These are phyloP conservation scores for Umbelopsis sp. DNA, from an alignment of 371 early-diverging fungal species.

Conservation along the genomic window DNA sequence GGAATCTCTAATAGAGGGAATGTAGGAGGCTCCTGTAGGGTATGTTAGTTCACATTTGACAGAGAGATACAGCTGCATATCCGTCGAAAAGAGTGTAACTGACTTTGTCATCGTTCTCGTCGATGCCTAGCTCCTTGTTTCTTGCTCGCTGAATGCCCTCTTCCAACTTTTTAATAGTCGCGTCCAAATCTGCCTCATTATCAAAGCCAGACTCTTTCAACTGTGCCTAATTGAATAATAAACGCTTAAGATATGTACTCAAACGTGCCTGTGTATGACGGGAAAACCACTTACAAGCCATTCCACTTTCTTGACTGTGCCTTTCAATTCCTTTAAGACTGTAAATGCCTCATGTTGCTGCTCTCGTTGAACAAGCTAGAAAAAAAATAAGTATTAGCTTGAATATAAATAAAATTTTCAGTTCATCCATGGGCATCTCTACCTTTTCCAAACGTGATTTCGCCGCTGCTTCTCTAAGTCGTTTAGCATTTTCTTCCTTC, in stretches of 20 bases:
- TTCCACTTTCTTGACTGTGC: slow-evolving; percentile 51
- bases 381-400: not conserved
- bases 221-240: slow-evolving; percentile 40
- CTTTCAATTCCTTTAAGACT: slow-evolving; percentile 56
- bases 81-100: not conserved
- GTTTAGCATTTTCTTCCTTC: slow-evolving; percentile 72
- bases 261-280: not conserved
- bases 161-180: slow-evolving; percentile 71
- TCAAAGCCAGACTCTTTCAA: slow-evolving; percentile 70
- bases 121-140: slow-evolving; percentile 82
- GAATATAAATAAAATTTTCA: too few species aligned
- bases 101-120: slow-evolving; percentile 74
- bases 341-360: slow-evolving; percentile 63
- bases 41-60: not conserved
- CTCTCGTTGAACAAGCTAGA: slow-evolving; percentile 55
- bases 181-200: slow-evolving; percentile 75
- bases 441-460: slow-evolving; percentile 83
- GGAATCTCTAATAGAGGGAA: slow-evolving; percentile 81
- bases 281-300: slow-evolving; percentile 46
- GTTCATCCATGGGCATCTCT: not conserved
- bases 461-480: slow-evolving; percentile 80
- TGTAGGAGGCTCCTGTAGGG: slow-evolving; percentile 64
- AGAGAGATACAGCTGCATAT: not conserved
- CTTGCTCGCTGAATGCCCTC: slow-evolving; percentile 69
- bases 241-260: too few species aligned